These are phyloP conservation scores for Blepharisma japonicum DNA, from an alignment of 73 alveolate genomes.

Conservation along the genomic window DNA sequence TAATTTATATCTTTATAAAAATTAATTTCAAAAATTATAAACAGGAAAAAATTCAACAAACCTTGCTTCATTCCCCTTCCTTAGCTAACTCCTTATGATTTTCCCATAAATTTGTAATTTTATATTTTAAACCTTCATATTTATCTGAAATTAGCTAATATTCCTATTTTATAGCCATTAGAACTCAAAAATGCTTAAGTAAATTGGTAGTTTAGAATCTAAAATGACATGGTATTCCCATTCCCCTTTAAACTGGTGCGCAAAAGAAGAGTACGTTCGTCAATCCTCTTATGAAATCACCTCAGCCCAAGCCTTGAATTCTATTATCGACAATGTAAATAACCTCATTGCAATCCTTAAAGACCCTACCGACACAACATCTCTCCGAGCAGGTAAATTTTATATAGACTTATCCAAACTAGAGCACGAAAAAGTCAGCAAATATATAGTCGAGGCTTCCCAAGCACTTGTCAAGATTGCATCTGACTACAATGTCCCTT, in stretches of 20 bases:
- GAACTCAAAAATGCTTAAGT: too few relatives aligned
- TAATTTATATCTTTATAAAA: too few relatives aligned
- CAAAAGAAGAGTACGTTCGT: not conserved
- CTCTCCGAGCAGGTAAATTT: constrained; percentile 3
- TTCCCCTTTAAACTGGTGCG: constrained; percentile 28
- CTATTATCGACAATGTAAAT: not conserved
- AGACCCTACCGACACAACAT: not conserved
- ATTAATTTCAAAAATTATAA: too few relatives aligned
- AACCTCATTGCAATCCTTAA: not conserved
- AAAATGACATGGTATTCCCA: constrained; percentile 24
- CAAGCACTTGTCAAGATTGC: not conserved
- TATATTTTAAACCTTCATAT: too few relatives aligned
- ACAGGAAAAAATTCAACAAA: too few relatives aligned
- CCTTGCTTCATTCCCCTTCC: too few relatives aligned
- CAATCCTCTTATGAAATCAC: not conserved
- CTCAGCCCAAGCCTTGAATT: not conserved
- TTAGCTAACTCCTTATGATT: too few relatives aligned
- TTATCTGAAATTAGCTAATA: too few relatives aligned
- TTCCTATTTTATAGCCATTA: too few relatives aligned
- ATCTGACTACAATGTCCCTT: not conserved
- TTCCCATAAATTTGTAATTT: too few relatives aligned
- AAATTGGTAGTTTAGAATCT: constrained; percentile 1
- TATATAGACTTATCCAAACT: not conserved
- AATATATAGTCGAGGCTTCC: not conserved
- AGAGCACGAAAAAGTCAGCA: not conserved